A percentile compares a stretch with the other conserved stretches of the same genome.
Evolutionary conservation across 371 early-diverging fungal species (phyloP).

Genomic region (Mucor irregularis): DNA sequence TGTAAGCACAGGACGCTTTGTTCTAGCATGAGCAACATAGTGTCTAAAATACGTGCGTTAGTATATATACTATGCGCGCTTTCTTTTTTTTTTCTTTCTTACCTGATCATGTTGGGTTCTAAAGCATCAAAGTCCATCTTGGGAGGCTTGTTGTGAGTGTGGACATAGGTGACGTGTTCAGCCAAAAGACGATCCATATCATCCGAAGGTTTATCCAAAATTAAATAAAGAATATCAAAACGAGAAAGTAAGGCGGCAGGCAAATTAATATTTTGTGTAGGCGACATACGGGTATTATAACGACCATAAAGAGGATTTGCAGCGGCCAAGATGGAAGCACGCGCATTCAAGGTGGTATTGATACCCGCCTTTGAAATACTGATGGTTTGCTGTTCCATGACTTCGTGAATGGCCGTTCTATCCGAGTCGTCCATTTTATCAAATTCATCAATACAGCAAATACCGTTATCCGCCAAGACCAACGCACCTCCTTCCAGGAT

Average conservation of each 20-base stretch:
- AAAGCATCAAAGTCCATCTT: slow-evolving; percentile 63
- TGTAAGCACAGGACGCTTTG: slow-evolving; percentile 74
- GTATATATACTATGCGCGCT: neutral
- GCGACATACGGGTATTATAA: slow-evolving; percentile 79
- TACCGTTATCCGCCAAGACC: slow-evolving; percentile 89
- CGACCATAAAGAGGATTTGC: slow-evolving; percentile 89
- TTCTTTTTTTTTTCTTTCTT: no score
- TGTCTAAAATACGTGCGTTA: slow-evolving; percentile 53
- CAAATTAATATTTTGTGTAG: slow-evolving; percentile 94
- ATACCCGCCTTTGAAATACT: slow-evolving; percentile 94
- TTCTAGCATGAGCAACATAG: slow-evolving; percentile 85
- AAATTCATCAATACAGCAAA: slow-evolving; percentile 96
- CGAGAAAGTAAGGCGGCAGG: slow-evolving; percentile 95
- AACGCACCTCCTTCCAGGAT: slow-evolving; percentile 93
- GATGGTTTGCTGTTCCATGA: slow-evolving; percentile 97
- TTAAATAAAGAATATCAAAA: slow-evolving; percentile 96
- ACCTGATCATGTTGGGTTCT: slow-evolving; percentile 72
- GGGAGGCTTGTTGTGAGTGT: slow-evolving; percentile 81
- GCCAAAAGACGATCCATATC: slow-evolving; percentile 81
- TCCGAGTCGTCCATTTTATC: slow-evolving; percentile 93
- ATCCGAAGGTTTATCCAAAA: slow-evolving; percentile 79
- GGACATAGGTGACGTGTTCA: slow-evolving; percentile 92
- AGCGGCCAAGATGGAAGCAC: slow-evolving; percentile 89
- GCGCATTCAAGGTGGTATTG: slow-evolving; percentile 90
- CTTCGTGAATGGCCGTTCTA: slow-evolving; percentile 92